Conservation (phyloP, 495 filamentous ascomycete genomes). For the Trichocladium uniseriatum region DNA sequence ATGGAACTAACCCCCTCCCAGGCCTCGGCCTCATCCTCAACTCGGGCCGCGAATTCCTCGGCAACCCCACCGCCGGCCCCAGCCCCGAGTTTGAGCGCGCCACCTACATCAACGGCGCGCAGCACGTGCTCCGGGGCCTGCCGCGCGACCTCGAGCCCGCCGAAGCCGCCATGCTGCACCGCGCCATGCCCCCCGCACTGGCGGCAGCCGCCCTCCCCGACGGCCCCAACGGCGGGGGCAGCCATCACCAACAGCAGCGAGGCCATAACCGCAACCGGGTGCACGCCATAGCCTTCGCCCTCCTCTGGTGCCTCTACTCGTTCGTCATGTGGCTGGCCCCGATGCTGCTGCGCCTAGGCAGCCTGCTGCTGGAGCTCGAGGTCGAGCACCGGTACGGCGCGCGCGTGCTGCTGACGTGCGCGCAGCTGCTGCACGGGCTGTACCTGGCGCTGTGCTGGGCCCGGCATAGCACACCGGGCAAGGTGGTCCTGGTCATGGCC, state of each 20-base stretch:
- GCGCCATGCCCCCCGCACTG: slow-evolving; percentile 34
- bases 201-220: not conserved
- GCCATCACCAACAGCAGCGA: no score
- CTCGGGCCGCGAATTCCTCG: slow-evolving; percentile 3
- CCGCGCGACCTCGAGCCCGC: slow-evolving; percentile 47
- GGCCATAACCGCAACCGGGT: no score
- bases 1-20: not conserved
- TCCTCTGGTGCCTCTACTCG: slow-evolving; percentile 6
- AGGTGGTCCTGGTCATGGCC: not conserved
- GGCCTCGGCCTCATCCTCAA: slow-evolving; percentile 15
- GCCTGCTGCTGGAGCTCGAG: not conserved
- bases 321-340: slow-evolving; percentile 8
- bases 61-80: not conserved
- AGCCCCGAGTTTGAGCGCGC: slow-evolving; percentile 45
- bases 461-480: no score
- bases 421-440: not conserved
- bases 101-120: slow-evolving; percentile 56
- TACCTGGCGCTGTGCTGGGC: no score
- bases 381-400: not conserved
- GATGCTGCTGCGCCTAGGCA: not conserved
- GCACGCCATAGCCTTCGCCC: no score
- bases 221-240: no score
- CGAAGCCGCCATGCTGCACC: slow-evolving; percentile 37
- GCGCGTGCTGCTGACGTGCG: not conserved
- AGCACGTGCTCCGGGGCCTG: slow-evolving; percentile 57